Evolutionary conservation across 768 basidiomycete genomes (phyloP).

Genomic region (Russula olivacea): DNA sequence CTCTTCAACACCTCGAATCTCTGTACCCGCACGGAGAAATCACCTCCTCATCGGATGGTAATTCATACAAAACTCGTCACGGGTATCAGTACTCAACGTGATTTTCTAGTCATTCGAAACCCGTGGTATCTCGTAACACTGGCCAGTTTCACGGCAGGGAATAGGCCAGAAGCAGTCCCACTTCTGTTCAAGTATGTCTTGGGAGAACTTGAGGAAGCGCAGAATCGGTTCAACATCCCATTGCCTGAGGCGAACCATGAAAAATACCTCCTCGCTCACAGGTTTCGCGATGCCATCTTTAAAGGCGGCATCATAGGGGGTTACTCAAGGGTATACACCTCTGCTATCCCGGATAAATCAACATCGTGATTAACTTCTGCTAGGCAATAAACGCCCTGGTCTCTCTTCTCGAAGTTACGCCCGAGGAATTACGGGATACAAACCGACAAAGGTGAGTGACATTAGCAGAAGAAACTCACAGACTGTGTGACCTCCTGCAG

Average conservation of each 20-base stretch:
- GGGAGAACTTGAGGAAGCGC: conserved; percentile 36
- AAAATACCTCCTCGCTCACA: conserved; percentile 42
- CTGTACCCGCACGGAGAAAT: conserved; percentile 37
- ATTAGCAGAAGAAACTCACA: background rate
- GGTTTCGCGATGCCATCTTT: conserved; percentile 56
- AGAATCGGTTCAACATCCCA: conserved; percentile 24
- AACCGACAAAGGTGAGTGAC: conserved; percentile 40
- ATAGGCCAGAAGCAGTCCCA: conserved; percentile 53
- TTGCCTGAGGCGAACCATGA: conserved; percentile 31
- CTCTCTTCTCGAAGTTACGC: conserved; percentile 46
- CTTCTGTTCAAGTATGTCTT: conserved; percentile 47
- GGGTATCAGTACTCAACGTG: background rate
- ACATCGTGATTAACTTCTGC: background rate
- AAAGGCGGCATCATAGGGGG: conserved; percentile 55
- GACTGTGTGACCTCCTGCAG: conserved; percentile 29
- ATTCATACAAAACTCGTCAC: conserved; percentile 1
- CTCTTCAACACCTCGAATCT: conserved; percentile 42
- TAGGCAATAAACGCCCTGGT: conserved; percentile 56
- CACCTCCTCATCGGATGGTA: conserved; percentile 24
- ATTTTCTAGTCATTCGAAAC: conserved; percentile 32
- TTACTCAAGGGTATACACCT: conserved; percentile 45
- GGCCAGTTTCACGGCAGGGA: conserved; percentile 53
- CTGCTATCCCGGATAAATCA: background rate
- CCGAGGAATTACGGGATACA: conserved; percentile 46
- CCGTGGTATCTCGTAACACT: conserved; percentile 59